Evolutionary conservation across 163 green algal species (phyloP), one percentile per base, ranked within the genome.

Genomic region (Scenedesmus sp.): DNA sequence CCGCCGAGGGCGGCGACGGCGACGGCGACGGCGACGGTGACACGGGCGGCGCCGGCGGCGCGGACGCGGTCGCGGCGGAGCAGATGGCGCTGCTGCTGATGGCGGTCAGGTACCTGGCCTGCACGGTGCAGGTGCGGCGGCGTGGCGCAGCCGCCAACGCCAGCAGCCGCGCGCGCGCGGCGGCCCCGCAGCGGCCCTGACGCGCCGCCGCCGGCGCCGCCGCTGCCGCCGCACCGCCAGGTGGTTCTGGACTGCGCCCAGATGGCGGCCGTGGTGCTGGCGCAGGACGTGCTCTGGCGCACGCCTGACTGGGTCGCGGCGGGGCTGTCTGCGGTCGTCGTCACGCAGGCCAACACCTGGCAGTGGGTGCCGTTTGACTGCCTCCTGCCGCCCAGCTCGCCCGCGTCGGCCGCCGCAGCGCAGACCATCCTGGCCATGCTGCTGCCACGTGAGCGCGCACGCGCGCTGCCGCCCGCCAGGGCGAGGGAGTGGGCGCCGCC

Each of bases 281-380:
- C 66, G 0, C 66, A 63, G 22, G 66, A 75, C 28, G 48, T 75
- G 48, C 44, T 63, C 48, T 75, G 24, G 26, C 33, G 31, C 28
- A 9, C 54, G 6, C 66, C 66, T 2, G 66, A 31, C 18, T 75
- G 66, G 66, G 66, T 50, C 29, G 66, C 47, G 2, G 34, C 4
- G 24, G 66, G 48, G 15, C 45, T 75, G 22, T 75, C 66, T 1
- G 66, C 66, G 4, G 66, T 63, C 31, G 6, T 75, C 18, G 15
- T 75, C 20, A 75, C 66, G 28, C 66, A 75, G 47, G 15, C 31
- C 50, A 75, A 13, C 48, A 75, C 48, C 4, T 75, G 66, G 66
- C 66, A 75, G 50, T 75, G 66, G 66, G 54, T 75, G 66, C 31
- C 66, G 31, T 50, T 75, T 44, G 66, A 75, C 20, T 75, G 66